Evolutionary conservation across 345 rosid species (phyloP), one percentile per base, ranked within the genome.

Genomic region (Lepidium aucheri): DNA sequence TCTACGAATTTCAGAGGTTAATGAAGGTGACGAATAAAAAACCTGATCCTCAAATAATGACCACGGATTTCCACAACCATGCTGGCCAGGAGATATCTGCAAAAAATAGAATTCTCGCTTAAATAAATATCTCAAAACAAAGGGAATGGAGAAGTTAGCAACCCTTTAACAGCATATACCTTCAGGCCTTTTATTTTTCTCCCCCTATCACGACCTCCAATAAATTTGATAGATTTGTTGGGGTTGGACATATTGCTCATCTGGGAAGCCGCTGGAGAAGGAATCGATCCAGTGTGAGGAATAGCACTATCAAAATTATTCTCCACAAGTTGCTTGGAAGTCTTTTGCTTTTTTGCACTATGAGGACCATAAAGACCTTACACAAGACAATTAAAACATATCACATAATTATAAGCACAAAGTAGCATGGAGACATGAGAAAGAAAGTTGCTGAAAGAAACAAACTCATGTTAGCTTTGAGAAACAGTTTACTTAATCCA

Each of bases 31-130:
- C 8, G 30, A 26, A 38, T 46, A 73, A 57, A 36, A 52, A 53
- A 95, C 99, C 98, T 95, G 99, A 76, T 95, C 99, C 79, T 95
- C 99, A 86, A 91, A 91, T 59, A 74, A 80, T 38, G 98, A 89
- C 99, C 99, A 95, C 22, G 86, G 80, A 84, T 85, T 83, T 77
- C 87, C 98, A 71, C 82, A 78, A 68, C 96, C 96, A 65, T 82
- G 77, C 80, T 89, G 96, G 66, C 84, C 83, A 67, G 87, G 68
- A 73, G 89, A 69, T 36, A 81, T 78, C 99, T 95, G 85, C 78
- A 69, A 44, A 69, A 18, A 62, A 41, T 68, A 54, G 72, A 77
- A 42, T 60, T 63, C 55, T 45, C 62, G 58, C 40, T 57, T 51
- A 47, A 53, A 61, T 17, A 61, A 18, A 12, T 12, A 60, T 33